phyloP scores from a whole-genome alignment of 2,329 filamentous ascomycete species.

The Trichoderma aggressivum region DNA sequence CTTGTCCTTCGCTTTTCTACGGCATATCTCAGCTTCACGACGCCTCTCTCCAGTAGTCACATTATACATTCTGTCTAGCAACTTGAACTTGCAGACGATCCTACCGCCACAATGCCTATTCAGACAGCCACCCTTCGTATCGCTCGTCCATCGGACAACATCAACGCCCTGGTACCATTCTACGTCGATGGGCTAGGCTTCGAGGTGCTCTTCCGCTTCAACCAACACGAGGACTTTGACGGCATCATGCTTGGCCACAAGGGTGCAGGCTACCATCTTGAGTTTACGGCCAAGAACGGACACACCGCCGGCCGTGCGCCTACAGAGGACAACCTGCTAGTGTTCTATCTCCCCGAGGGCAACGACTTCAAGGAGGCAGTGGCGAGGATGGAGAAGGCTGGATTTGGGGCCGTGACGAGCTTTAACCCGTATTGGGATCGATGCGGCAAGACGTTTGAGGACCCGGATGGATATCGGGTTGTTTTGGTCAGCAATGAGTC shows the following conservation, averaged over 20 bases:
- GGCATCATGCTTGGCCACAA: conserved; percentile 42
- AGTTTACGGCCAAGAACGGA: conserved; percentile 38
- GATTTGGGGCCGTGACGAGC: conserved; percentile 35
- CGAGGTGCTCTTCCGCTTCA: conserved; percentile 33
- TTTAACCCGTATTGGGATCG: conserved; percentile 46
- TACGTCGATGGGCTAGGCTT: conserved; percentile 42
- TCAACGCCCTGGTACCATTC: conserved; percentile 38
- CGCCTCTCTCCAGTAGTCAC: not conserved
- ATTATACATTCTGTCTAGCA: not conserved
- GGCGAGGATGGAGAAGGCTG: conserved; percentile 33
- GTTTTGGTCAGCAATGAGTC: conserved; percentile 36
- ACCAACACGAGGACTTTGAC: conserved; percentile 38
- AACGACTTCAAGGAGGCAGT: conserved; percentile 31
- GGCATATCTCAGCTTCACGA: not conserved
- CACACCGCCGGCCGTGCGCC: conserved; percentile 37
- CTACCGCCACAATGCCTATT: conserved; percentile 17
- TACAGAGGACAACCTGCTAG: conserved; percentile 42
- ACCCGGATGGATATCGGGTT: conserved; percentile 44
- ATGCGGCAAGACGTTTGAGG: conserved; percentile 43
- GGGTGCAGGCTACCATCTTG: conserved; percentile 40
- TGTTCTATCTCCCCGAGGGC: conserved; percentile 40
- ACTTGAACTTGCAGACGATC: not conserved
- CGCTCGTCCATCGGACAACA: conserved; percentile 40
- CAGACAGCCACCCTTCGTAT: conserved; percentile 36
- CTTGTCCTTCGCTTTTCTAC: not conserved